Evolutionary conservation across 2,329 filamentous ascomycete species (phyloP), one percentile per base, ranked within the genome.

Genomic region (Neonectria faginata): DNA sequence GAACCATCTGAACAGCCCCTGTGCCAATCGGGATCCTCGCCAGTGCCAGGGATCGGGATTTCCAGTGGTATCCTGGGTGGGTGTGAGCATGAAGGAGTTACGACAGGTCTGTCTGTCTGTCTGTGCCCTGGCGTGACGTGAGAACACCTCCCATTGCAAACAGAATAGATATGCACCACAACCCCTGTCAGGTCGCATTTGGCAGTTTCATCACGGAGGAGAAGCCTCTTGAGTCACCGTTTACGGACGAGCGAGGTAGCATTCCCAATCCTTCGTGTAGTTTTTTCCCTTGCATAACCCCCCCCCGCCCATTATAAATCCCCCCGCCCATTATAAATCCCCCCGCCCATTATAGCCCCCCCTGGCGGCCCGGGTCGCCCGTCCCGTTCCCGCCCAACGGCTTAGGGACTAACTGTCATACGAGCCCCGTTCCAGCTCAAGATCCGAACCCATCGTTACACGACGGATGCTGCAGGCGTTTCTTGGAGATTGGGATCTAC

Each of bases 401-500:
- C 47, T 3, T 25, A 25, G 16, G 22, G 47, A 36, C 39, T 41
- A 14, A 39, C 25, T 47, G 53, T 62, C 16, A 18, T 41, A 62
- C 52, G 60, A 56, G 33, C 39, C 39, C 44, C 47, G 36, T 18
- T 45, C 57, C 36, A 20, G 57, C 14, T 5, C 14, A 9, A 44
- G 25, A 11, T n/a, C 14, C 10, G n/a, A 39, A 27, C 39, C 42
- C 45, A 39, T 18, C 47, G 39, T 62, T 29, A 6, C 20, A 47
- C 31, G 8, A 1, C 7, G 12, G 14, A 29, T 27, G 22, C 16
- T 29, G 16, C 22, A 9, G 8, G 10, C 20, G 2, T 14, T 39
- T 22, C 14, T 27, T 39, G 11, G 8, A 44, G 31, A 52, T 45
- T n/a, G 18, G 41, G 47, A 62, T 60, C 57, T 41, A 11, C 60